Evolutionary conservation across 805 yeast genomes (phyloP).

Genomic region (Saccharomycopsis sp.): DNA sequence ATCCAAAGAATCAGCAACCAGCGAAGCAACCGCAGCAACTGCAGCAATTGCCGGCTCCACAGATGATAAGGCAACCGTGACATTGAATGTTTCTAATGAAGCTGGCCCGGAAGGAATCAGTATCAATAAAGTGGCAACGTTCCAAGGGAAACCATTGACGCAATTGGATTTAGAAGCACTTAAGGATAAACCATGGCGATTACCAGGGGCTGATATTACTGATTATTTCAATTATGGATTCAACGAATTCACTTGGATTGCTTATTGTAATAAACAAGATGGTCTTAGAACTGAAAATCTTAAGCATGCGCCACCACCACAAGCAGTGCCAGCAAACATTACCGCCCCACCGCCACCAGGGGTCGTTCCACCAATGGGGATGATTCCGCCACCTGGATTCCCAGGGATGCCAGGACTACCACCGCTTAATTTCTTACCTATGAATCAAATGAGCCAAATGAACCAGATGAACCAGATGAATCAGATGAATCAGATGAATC

Average conservation of each 20-base stretch:
- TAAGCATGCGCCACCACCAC: conserved; percentile 2
- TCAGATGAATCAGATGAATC: conserved; percentile 5
- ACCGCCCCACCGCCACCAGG: conserved; percentile 1
- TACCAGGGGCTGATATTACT: conserved; percentile 91
- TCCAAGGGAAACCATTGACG: conserved; percentile 78
- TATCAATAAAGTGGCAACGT: conserved; percentile 64
- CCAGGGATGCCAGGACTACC: conserved; percentile 27
- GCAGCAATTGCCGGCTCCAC: conserved; percentile 29
- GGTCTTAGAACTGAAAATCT: conserved; percentile 54
- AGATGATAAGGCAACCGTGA: conserved; percentile 4
- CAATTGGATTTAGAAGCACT: conserved; percentile 71
- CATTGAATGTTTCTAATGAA: neutral
- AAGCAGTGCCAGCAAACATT: conserved; percentile 12
- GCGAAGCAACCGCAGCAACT: conserved; percentile 24
- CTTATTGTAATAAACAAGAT: conserved; percentile 85
- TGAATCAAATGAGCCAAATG: neutral
- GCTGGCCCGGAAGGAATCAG: conserved; percentile 45
- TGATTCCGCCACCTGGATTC: conserved; percentile 17
- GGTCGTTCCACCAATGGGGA: neutral
- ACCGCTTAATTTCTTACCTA: conserved; percentile 1
- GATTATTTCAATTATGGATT: conserved; percentile 97
- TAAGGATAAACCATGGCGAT: conserved; percentile 96
- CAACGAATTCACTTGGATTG: conserved; percentile 94
- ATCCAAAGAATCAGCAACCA: neutral
- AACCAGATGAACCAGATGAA: neutral